Evolutionary conservation across 352 stramenopile species (phyloP).

Genomic region (Pythium pyrilobum): DNA sequence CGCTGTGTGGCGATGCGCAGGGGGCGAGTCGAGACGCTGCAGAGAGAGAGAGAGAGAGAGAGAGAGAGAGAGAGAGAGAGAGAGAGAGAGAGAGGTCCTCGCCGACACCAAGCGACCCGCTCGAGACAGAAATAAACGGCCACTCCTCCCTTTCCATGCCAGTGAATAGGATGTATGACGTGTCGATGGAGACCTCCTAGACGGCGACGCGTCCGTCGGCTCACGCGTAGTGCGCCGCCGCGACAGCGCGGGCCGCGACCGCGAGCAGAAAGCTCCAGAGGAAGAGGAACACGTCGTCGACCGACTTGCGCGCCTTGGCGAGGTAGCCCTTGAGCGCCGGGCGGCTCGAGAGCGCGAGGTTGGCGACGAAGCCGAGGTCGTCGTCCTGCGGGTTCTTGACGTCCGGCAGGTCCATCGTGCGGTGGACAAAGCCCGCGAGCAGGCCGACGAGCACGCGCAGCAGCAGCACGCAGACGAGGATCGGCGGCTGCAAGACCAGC

Average conservation of each 20-base stretch:
- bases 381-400: conserved; percentile 61
- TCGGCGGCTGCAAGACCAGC: conserved; percentile 48
- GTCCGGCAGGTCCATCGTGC: conserved; percentile 42
- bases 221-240: conserved; percentile 1
- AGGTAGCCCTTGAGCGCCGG: conserved; percentile 68
- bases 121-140: conserved; percentile 9
- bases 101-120: too few relatives aligned
- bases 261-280: conserved; percentile 55
- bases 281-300: conserved; percentile 76
- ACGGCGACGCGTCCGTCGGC: not conserved
- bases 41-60: too few relatives aligned
- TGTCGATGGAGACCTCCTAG: too few relatives aligned
- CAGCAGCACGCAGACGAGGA: conserved; percentile 56
- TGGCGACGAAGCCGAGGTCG: conserved; percentile 57
- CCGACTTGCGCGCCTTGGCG: conserved; percentile 55
- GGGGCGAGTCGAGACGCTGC: too few relatives aligned
- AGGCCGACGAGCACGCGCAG: conserved; percentile 47
- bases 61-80: too few relatives aligned
- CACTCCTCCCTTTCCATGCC: too few relatives aligned
- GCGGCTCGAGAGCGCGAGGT: conserved; percentile 51
- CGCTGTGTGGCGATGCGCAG: too few relatives aligned
- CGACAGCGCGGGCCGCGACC: conserved; percentile 31
- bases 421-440: conserved; percentile 30
- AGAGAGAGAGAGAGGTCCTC: too few relatives aligned
- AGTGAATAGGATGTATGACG: too few relatives aligned